Evolutionary conservation across 495 filamentous ascomycete genomes (phyloP).

Genomic region (Bombardia bombarda): DNA sequence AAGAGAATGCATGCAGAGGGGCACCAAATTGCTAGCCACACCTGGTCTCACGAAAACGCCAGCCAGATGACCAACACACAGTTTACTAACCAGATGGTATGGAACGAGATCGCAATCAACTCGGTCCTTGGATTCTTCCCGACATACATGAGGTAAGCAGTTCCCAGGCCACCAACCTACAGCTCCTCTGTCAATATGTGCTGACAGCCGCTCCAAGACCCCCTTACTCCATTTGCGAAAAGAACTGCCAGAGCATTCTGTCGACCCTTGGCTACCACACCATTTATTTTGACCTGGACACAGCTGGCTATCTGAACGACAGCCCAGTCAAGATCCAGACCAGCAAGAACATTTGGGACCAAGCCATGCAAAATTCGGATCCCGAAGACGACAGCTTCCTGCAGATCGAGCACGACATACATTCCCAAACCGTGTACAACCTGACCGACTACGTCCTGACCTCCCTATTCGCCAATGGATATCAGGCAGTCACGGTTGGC

Average conservation of each 20-base stretch:
- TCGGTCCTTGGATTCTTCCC: conserved; percentile 76
- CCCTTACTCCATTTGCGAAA: conserved; percentile 66
- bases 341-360: conserved; percentile 65
- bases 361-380: conserved; percentile 42
- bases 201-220: conserved; percentile 33
- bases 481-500: conserved; percentile 60
- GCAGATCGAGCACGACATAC: conserved; percentile 73
- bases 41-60: conserved; percentile 75
- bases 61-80: conserved; percentile 46
- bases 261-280: conserved; percentile 66
- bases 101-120: conserved; percentile 72
- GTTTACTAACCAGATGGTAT: conserved; percentile 60
- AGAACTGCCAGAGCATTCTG: conserved; percentile 53
- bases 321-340: conserved; percentile 51
- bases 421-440: conserved; percentile 67
- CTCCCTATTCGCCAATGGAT: conserved; percentile 49
- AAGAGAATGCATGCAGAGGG: conserved; percentile 57
- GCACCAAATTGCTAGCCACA: conserved; percentile 82
- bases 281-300: conserved; percentile 71
- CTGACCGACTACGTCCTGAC: conserved; percentile 68
- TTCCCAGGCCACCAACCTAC: neutral
- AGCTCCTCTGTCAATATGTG: neutral
- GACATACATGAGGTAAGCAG: conserved; percentile 61
- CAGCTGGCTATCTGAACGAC: conserved; percentile 65
- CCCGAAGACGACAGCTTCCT: conserved; percentile 44